These are phyloP conservation scores for Salicornia ramosissima DNA, from an alignment of 148 eudicot genomes.

Conservation along the genomic window DNA sequence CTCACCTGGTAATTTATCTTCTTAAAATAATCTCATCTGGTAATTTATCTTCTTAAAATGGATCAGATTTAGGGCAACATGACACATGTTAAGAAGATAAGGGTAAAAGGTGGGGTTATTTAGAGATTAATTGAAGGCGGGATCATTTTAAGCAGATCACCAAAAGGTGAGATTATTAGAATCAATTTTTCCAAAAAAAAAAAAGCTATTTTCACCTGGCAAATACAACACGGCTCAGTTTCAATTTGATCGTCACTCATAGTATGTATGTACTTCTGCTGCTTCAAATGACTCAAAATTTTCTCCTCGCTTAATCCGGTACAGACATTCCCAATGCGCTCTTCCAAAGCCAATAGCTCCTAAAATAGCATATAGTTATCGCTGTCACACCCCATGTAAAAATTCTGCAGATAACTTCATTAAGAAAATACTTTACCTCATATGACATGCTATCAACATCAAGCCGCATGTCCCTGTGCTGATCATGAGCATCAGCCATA, in stretches of 20 bases:
- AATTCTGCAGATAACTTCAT: background rate
- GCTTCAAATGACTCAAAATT: constrained; percentile 50
- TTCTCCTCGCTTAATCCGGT: constrained; percentile 79
- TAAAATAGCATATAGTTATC: constrained; percentile 19
- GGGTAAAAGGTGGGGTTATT: no score
- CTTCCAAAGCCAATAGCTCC: constrained; percentile 91
- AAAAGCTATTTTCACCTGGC: constrained; percentile 56
- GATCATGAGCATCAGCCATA: constrained; percentile 75
- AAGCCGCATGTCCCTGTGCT: constrained; percentile 93
- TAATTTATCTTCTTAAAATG: no score
- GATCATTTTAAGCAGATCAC: no score
- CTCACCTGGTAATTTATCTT: no score
- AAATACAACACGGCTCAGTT: constrained; percentile 82
- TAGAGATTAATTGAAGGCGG: no score
- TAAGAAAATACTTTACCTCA: constrained; percentile 44
- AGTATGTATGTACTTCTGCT: constrained; percentile 37
- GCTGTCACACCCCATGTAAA: background rate
- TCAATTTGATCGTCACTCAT: constrained; percentile 38
- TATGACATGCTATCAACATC: constrained; percentile 99
- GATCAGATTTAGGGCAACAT: no score
- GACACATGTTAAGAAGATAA: no score
- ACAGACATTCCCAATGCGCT: constrained; percentile 78
- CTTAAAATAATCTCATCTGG: no score
- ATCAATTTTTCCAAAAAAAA: no score
- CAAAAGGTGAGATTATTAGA: no score